phyloP scores from a whole-genome alignment of 2,329 filamentous ascomycete genomes.

The Xylaria sp. region DNA sequence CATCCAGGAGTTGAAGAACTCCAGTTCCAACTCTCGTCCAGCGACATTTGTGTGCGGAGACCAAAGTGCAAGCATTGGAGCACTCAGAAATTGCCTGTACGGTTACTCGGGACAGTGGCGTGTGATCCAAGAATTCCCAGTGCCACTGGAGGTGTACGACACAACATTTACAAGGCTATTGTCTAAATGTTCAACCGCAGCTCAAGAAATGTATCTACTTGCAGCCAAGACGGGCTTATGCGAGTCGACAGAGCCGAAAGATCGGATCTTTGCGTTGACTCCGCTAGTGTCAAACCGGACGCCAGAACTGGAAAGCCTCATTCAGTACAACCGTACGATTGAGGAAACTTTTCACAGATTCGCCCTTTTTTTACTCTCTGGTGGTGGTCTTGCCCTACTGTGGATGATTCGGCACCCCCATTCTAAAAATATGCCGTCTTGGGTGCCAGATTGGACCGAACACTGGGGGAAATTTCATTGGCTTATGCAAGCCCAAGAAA shows the following conservation, averaged over 20 bases:
- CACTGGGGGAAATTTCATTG: too few species aligned
- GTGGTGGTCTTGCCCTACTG: not conserved
- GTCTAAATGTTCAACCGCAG: not conserved
- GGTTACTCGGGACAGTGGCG: not conserved
- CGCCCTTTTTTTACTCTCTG: not conserved
- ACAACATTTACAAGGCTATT: not conserved
- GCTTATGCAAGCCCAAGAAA: too few species aligned
- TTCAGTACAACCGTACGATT: not conserved
- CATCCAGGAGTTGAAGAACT: slow-evolving; percentile 2
- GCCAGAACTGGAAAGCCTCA: not conserved
- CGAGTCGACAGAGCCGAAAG: slow-evolving; percentile 3
- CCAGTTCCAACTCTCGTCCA: not conserved
- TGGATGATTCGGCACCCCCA: slow-evolving; percentile 17
- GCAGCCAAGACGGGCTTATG: not conserved
- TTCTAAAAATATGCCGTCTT: too few species aligned
- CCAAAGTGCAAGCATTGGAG: not conserved
- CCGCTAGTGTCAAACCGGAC: not conserved
- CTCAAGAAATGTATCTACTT: not conserved
- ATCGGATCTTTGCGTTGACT: slow-evolving; percentile 14
- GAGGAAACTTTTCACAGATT: not conserved
- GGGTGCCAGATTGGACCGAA: too few species aligned
- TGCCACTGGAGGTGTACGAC: not conserved
- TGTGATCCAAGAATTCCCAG: not conserved
- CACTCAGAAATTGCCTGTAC: not conserved
- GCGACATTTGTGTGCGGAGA: slow-evolving; percentile 7